Evolutionary conservation across 108 stramenopile species (phyloP), one percentile per base, ranked within the genome.

Genomic region (Seminavis robusta): DNA sequence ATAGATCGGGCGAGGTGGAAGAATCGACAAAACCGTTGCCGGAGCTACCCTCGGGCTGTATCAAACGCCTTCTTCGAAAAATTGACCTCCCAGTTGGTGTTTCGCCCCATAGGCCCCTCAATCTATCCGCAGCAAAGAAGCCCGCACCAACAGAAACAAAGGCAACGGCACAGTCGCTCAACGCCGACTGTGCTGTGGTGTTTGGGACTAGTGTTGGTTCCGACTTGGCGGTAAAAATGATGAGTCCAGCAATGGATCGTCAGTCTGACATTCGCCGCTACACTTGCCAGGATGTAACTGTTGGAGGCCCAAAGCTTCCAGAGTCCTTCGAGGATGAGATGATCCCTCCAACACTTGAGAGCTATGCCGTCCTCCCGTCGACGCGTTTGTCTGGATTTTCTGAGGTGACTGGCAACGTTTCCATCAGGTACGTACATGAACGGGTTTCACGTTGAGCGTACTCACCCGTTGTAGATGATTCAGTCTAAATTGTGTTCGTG

Each of bases 111-210:
- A 80, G 75, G 43, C 82, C 90, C 16, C 63, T 49, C 48, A 25
- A 49, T 15, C 15, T 21, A 10, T 26, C 21, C 7, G 24, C 8
- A 10, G 21, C 52, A n/a, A 11, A 27, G 0, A 27, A 38, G 17
- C 10, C 51, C 21, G 11, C 44, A 29, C 16, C 33, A 21, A 13
- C 10, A 33, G 13, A 4, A 19, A 38, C 36, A 31, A 16, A 53
- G 33, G 10, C 17, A 33, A 28, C 6, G 15, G 7, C 41, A 5
- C 13, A 8, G 37, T 54, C 37, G 5, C 53, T 55, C 21, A 74
- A 79, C 55, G 90, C 85, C 20, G 80, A 86, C 36, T 77, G 67
- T 52, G 90, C 90, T 27, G 45, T 92, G 33, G 76, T 92, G 10
- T 92, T 88, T 65, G 83, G 83, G 1, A 51, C 67, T 23, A 48